These are phyloP conservation scores for Paracamarosporium sp. DNA, from an alignment of 2,329 filamentous ascomycete species.

Conservation along the genomic window DNA sequence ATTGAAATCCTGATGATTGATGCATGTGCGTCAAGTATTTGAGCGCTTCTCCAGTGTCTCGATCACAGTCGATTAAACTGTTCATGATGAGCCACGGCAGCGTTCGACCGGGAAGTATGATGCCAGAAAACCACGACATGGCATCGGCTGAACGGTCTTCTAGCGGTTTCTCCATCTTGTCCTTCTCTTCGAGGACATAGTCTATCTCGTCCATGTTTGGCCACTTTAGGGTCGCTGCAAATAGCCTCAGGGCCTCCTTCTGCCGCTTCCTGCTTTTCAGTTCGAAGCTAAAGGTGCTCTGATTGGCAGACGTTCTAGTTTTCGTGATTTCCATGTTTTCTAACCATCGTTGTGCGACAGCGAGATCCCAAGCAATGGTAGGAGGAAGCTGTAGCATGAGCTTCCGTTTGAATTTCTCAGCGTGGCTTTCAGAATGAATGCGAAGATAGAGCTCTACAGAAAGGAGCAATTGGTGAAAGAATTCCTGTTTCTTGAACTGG, in stretches of 20 bases:
- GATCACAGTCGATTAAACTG: conserved; percentile 76
- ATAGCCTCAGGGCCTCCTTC: conserved; percentile 71
- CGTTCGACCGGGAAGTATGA: conserved; percentile 73
- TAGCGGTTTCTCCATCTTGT: conserved; percentile 52
- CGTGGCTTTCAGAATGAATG: conserved; percentile 68
- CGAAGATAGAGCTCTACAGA: conserved; percentile 75
- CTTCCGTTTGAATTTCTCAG: conserved; percentile 69
- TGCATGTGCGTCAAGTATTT: conserved; percentile 72
- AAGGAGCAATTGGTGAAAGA: conserved; percentile 79
- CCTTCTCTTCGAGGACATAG: conserved; percentile 66
- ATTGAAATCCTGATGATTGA: conserved; percentile 76
- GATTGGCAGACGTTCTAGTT: conserved; percentile 55
- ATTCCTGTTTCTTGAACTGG: conserved; percentile 65
- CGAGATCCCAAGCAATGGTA: conserved; percentile 74
- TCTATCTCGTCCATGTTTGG: conserved; percentile 73
- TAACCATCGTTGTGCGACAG: conserved; percentile 75
- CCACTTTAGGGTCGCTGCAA: conserved; percentile 78
- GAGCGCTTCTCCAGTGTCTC: conserved; percentile 69
- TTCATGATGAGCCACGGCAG: conserved; percentile 82
- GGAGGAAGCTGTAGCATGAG: conserved; percentile 71
- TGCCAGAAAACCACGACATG: conserved; percentile 78
- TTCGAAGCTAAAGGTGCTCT: conserved; percentile 63
- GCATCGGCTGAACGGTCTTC: conserved; percentile 73
- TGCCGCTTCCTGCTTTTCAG: conserved; percentile 71
- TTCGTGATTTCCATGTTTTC: conserved; percentile 72